Percentiles rank a stretch among this genome's conserved stretches.
Conservation (phyloP, 202 grass and related monocot species). For the Setaria italica region DNA sequence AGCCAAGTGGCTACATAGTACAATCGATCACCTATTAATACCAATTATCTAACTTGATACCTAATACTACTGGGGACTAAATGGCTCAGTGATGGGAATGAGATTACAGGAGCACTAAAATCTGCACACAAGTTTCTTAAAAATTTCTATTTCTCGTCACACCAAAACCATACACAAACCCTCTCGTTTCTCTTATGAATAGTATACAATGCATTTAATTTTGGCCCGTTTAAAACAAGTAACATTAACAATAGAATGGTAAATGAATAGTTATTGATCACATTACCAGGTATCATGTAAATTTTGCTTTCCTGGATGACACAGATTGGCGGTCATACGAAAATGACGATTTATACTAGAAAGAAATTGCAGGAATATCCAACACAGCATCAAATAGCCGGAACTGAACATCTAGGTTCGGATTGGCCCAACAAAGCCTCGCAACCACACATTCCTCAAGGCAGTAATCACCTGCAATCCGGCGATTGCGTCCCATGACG, state of each 20-base stretch:
- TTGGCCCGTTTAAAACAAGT: not conserved
- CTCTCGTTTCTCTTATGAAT: not conserved
- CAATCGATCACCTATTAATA: not conserved
- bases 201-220: not conserved
- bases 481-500: slow-evolving; percentile 69
- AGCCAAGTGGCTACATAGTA: not conserved
- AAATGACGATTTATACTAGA: not conserved
- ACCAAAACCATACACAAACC: slow-evolving; percentile 18
- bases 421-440: not conserved
- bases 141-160: not conserved
- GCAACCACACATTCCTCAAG: not conserved
- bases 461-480: slow-evolving; percentile 60
- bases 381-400: not conserved
- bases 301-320: not conserved
- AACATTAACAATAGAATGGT: not conserved
- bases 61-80: not conserved
- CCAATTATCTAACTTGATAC: not conserved
- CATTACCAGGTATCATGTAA: not conserved
- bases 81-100: not conserved
- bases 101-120: slow-evolving; percentile 1
- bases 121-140: not conserved
- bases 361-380: not conserved
- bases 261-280: not conserved
- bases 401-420: not conserved
- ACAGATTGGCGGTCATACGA: not conserved